Evolutionary conservation across 805 yeast genomes (phyloP), one percentile per base, ranked within the genome.

Genomic region (Teunomyces panamensis): DNA sequence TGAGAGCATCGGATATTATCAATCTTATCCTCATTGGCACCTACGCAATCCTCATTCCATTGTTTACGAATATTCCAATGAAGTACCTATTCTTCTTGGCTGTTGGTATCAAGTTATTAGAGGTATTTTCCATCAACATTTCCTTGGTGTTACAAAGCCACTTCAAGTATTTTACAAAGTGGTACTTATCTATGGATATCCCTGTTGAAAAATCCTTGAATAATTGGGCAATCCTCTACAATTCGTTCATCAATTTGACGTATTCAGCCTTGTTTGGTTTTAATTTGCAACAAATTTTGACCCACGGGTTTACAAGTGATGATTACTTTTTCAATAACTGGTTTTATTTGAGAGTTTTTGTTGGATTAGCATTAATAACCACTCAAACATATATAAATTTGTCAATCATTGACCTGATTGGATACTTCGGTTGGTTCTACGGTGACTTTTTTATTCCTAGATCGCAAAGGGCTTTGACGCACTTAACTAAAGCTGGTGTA

Each of bases 371-470:
- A 49, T 69, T 86, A 30, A 69, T 84, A 11, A 55, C 74, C 6
- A 70, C 87, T 27, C 95, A 87, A 56, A 60, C 77, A 13, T 82
- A 89, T 85, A 84, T 89, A 30, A 81, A 85, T 54, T 56, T 74
- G 20, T 85, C 89, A 28, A 85, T 87, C 32, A 75, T 82, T 53
- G 79, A 80, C 39, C 81, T 87, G 43, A 81, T 87, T 53, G 92
- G 92, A 2, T 85, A 85, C 51, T 86, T 84, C 64, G 94, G 95
- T n/a, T 87, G 94, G 94, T 87, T 87, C 58, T 87, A 84, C 63
- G 95, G 96, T 48, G 96, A 87, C 63, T 87, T 87, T 65, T 87
- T 87, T 65, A 68, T 85, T 49, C 81, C 86, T 32, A 78, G 74
- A 45, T 69, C 77, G 14, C 71, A 71, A 20, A 48, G 56, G 32